These are phyloP conservation scores for Diospyros lotus DNA, from an alignment of 148 eudicot species.

Conservation along the genomic window DNA sequence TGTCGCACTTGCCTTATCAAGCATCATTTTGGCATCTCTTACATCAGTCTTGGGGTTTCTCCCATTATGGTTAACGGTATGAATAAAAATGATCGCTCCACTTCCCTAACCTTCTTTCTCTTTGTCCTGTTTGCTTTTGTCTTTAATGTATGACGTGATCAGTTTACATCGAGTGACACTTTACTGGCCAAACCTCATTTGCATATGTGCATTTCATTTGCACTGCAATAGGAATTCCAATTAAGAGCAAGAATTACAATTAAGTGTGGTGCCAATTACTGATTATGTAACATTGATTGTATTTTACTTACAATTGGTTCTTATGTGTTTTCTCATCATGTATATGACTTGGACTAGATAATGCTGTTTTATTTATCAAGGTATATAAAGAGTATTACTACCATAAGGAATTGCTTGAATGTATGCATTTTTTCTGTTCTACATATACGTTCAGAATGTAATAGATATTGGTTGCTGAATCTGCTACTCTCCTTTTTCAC, in stretches of 20 bases:
- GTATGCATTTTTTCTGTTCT: background rate
- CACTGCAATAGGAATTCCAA: background rate
- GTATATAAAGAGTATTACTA: background rate
- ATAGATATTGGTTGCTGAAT: background rate
- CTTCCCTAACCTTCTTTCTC: too few relatives aligned
- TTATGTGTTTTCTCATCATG: too few relatives aligned
- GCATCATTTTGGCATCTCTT: conserved; percentile 81
- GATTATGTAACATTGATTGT: too few relatives aligned
- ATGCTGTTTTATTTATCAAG: too few relatives aligned
- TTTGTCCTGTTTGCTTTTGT: background rate
- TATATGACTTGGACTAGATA: too few relatives aligned
- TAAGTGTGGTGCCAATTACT: too few relatives aligned
- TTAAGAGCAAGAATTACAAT: background rate
- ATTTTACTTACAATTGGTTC: too few relatives aligned
- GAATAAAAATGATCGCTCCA: background rate
- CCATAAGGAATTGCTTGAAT: background rate
- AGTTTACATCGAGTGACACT: too few relatives aligned
- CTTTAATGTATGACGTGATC: background rate
- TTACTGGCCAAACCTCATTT: too few relatives aligned
- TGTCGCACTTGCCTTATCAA: conserved; percentile 85
- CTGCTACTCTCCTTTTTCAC: background rate
- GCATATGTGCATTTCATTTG: too few relatives aligned
- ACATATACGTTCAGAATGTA: background rate
- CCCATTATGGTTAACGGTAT: conserved; percentile 94
- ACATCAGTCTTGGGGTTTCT: conserved; percentile 90